Base-by-base conservation (phyloP, 2,329 filamentous ascomycete species). In the Sporothrix schenckii region DNA sequence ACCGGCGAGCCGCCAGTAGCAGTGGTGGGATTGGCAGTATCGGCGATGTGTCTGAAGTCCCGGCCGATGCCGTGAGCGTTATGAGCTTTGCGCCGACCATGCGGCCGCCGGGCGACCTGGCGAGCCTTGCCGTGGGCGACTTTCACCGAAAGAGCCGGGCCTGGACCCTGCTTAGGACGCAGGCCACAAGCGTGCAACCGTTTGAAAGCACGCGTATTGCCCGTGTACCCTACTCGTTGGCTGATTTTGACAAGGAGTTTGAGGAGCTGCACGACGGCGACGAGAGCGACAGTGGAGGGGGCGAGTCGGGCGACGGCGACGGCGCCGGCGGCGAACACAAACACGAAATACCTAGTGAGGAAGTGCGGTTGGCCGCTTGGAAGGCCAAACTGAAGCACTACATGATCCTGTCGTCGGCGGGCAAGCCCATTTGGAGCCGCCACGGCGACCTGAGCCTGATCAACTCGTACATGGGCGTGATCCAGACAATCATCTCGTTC, bases 401-500 rank as follows among this genome's bases (percentile, higher is more conserved):
- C 79, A 88, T 99, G 80, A 97, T 99, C 76, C 83, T 99, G 1
- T 98, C 95, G 2, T 94, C 93, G 16, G 94, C 96, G 11, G 95
- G 95, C 24, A 99, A 99, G 79, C 96, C 95, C 13, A 96, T 99
- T 65, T 99, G 94, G 85, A 98, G 93, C 77, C 88, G 96, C 65
- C 94, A 99, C 78, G 95, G 96, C 53, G 93, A 97, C 75, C 86
- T 97, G 74, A 89, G 91, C 69, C 83, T 98, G 56, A 93, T 98
- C 77, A 97, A 96, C 76, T 91, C 92, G 66, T 97, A 95, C 76
- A 94, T 98, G 78, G 95, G 95, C 53, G 91, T 99, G 21, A 90
- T 97, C 1, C 95, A 98, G 79, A 99, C 95, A 56, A 94, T 99
- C 75, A 97, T 99, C 73, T 98, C 95, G 0, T 97, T 97, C 78